Evolutionary conservation across 2,329 filamentous ascomycete genomes (phyloP).

Genomic region (Alternaria sp.): DNA sequence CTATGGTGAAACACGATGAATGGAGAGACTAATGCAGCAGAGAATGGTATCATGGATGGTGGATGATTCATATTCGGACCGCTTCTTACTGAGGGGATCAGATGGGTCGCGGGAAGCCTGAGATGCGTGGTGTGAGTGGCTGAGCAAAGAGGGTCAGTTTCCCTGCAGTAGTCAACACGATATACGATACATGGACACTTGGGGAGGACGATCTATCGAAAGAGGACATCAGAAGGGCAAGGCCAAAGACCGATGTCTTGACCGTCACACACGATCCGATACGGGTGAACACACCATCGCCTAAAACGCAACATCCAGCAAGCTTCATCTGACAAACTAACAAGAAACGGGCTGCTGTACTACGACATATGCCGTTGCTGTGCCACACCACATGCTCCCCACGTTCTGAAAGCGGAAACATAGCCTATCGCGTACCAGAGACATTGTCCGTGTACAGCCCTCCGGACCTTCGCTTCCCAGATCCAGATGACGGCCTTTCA

Average conservation of each 20-base stretch:
- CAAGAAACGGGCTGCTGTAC: not conserved
- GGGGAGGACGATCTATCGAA: not conserved
- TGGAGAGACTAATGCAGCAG: not conserved
- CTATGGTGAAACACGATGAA: conserved; percentile 1
- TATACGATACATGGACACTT: not conserved
- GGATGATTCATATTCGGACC: conserved; percentile 2
- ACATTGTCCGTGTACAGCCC: not conserved
- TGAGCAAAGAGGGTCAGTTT: not conserved
- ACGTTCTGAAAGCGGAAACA: conserved; percentile 2
- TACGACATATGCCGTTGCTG: not conserved
- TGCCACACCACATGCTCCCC: conserved; percentile 1
- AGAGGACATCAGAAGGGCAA: not conserved
- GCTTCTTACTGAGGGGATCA: not conserved
- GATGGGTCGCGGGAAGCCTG: not conserved
- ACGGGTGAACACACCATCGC: not conserved
- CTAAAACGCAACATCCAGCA: not conserved
- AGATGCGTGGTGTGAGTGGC: not conserved
- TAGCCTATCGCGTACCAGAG: not conserved
- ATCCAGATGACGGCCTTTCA: not conserved
- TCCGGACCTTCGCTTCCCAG: not conserved
- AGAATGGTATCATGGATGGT: conserved; percentile 1
- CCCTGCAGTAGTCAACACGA: not conserved
- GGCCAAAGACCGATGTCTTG: not conserved
- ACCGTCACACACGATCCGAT: not conserved
- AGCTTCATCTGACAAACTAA: not conserved